Base-by-base conservation (phyloP, 2,329 filamentous ascomycete species). In the Cladosporium colombiae region DNA sequence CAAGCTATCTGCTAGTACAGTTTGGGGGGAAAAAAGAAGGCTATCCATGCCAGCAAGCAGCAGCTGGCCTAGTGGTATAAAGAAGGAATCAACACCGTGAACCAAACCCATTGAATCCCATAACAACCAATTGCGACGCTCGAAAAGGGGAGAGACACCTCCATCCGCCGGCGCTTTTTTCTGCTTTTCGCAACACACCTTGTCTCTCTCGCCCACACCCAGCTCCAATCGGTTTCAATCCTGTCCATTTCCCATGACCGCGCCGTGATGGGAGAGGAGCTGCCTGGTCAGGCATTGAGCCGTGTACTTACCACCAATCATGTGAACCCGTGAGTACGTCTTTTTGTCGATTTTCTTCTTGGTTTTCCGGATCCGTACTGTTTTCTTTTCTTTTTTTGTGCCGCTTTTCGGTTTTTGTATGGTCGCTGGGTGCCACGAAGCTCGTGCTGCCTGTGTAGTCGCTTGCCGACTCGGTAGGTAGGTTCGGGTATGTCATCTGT, bases 1-100 rank as follows among this genome's bases (percentile, higher is more conserved):
- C 35, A 40, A 49, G 21, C 27, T 60, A 46, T 50, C 57, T 49
- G 57, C 57, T 60, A 55, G 33, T 55, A 59, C 21, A 49, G 31
- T 31, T 21, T n/a, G 7, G 23, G 16, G 16, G 35, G 3, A 11
- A 18, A 14, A n/a, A n/a, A 21, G 4, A 37, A 40, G 13, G 27
- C 29, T 29, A 29, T 33, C n/a, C n/a, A n/a, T n/a, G n/a, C n/a
- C n/a, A n/a, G n/a, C n/a, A n/a, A n/a, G n/a, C n/a, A n/a, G n/a
- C n/a, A n/a, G n/a, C n/a, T n/a, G n/a, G n/a, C n/a, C n/a, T n/a
- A n/a, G n/a, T n/a, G 57, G 57, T 60, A 50, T 60, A 50, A 23
- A n/a, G 8, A 16, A n/a, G 27, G 33, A 8, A 29, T 25, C 25
- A 46, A 25, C 37, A 18, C 5, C 57, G 25, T 31, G 40, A 40